A percentile compares a stretch with the other conserved stretches of the same genome.
phyloP scores from a whole-genome alignment of 2,329 filamentous ascomycete species.

The Teratosphaeria nubilosa region DNA sequence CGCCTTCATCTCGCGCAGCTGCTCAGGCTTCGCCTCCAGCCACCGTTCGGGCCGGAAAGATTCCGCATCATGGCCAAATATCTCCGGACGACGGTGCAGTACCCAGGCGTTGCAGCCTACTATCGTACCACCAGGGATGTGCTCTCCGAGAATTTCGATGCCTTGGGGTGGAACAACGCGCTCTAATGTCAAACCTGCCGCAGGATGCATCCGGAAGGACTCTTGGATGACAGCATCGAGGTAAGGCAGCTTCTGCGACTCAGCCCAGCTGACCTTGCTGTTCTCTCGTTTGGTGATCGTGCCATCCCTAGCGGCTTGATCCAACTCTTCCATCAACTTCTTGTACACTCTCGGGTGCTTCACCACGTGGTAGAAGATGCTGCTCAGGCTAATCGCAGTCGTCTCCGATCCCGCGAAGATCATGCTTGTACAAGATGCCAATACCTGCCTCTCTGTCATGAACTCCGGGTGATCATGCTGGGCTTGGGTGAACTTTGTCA shows the following conservation, averaged over 20 bases:
- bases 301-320: conserved; percentile 46
- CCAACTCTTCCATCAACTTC: conserved; percentile 52
- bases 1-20: conserved; percentile 56
- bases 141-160: conserved; percentile 51
- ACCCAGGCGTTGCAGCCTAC: conserved; percentile 70
- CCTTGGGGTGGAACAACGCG: conserved; percentile 59
- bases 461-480: conserved; percentile 58
- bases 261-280: conserved; percentile 57
- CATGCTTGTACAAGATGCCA: conserved; percentile 64
- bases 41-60: conserved; percentile 60
- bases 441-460: conserved; percentile 60
- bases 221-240: conserved; percentile 72
- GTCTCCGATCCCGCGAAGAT: conserved; percentile 67
- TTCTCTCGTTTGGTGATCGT: conserved; percentile 34
- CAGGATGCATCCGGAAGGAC: conserved; percentile 65
- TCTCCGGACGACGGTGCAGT: conserved; percentile 54
- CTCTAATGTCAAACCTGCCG: conserved; percentile 62
- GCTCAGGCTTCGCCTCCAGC: conserved; percentile 43
- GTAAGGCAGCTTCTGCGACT: conserved; percentile 61
- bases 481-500: conserved; percentile 63
- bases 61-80: conserved; percentile 61
- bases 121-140: conserved; percentile 59
- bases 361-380: conserved; percentile 65
- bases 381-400: conserved; percentile 62
- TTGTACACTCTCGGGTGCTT: conserved; percentile 49